Evolutionary conservation across 768 basidiomycete genomes (phyloP).

Genomic region (Hericium alpestre): DNA sequence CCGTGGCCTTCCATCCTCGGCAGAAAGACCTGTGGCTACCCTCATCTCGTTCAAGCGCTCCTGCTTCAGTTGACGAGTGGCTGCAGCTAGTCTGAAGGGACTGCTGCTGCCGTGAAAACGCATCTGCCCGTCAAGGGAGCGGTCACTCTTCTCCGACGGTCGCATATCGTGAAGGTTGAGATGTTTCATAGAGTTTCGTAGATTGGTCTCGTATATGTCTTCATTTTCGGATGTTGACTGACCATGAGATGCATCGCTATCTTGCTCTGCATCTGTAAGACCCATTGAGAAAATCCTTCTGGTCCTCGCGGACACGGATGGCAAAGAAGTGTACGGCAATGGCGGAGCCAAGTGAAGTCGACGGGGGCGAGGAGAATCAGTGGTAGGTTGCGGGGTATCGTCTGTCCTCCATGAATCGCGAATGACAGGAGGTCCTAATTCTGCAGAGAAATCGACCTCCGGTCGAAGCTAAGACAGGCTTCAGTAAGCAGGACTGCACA

Average conservation of each 20-base stretch:
- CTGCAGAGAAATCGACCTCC: conserved; percentile 46
- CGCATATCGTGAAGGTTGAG: conserved; percentile 6
- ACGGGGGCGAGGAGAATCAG: background rate
- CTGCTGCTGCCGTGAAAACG: conserved; percentile 13
- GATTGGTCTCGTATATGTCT: background rate
- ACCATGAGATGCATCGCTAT: background rate
- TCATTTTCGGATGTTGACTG: background rate
- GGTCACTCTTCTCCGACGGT: conserved; percentile 7
- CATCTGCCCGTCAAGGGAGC: conserved; percentile 4
- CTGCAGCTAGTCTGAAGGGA: conserved; percentile 3
- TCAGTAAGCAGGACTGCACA: background rate
- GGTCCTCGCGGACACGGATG: background rate
- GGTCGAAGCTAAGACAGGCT: conserved; percentile 43
- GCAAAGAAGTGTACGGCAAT: conserved; percentile 2
- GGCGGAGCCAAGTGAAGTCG: background rate
- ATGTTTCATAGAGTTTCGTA: conserved; percentile 6
- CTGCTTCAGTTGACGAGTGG: conserved; percentile 1
- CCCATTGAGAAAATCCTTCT: too few species aligned
- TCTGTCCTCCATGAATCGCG: conserved; percentile 53
- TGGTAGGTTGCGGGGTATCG: conserved; percentile 10
- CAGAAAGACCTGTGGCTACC: background rate
- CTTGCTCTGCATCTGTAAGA: background rate
- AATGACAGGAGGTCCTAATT: conserved; percentile 51
- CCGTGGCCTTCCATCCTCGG: background rate
- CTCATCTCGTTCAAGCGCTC: conserved; percentile 3